Percentiles rank a stretch among this genome's conserved stretches.
These are phyloP conservation scores for Pistacia atlantica DNA, from an alignment of 345 rosid species.

Conservation along the genomic window DNA sequence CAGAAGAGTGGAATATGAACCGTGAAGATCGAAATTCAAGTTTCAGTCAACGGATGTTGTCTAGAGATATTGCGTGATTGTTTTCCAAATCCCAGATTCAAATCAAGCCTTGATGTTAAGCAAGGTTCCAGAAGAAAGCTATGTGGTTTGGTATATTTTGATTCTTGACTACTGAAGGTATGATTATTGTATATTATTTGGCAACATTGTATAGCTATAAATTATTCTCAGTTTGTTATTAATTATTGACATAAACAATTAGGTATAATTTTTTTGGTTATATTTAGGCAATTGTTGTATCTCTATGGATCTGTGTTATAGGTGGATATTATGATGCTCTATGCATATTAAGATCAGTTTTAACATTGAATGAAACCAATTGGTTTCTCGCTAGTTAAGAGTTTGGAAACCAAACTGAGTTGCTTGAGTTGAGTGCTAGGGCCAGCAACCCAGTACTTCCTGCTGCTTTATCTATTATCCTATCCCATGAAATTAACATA, in stretches of 20 bases:
- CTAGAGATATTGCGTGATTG: neutral
- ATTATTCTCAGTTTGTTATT: neutral
- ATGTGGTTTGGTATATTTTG: neutral
- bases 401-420: too few relatives aligned
- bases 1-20: neutral
- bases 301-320: too few relatives aligned
- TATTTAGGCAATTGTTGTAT: too few relatives aligned
- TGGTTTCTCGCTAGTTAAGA: too few relatives aligned
- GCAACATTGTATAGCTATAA: neutral
- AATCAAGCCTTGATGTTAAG: neutral
- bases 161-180: neutral
- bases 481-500: too few relatives aligned
- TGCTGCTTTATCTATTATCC: too few relatives aligned
- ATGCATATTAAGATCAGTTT: too few relatives aligned
- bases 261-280: too few relatives aligned
- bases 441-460: too few relatives aligned
- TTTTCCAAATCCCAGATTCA: conserved; percentile 3
- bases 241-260: neutral
- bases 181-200: neutral
- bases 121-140: neutral
- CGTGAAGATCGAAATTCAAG: conserved; percentile 6
- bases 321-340: too few relatives aligned
- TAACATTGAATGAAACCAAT: too few relatives aligned
- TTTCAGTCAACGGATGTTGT: conserved; percentile 1
- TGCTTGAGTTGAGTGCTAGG: too few relatives aligned